Evolutionary conservation across 495 filamentous ascomycete species (phyloP), one percentile per base, ranked within the genome.

Genomic region (Cryomyces minteri): DNA sequence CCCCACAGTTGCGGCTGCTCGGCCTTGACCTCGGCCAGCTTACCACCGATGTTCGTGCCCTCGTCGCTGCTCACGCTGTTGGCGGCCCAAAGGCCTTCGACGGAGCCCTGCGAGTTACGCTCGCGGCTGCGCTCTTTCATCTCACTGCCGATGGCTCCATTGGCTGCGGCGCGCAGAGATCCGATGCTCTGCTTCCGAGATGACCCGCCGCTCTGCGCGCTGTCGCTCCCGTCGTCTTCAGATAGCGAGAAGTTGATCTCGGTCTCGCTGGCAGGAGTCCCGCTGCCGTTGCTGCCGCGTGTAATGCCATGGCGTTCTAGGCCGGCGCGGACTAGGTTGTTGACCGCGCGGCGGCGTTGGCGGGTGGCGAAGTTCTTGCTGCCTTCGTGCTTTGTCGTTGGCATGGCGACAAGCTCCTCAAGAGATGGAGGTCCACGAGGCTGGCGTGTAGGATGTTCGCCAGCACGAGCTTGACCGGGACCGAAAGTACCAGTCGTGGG

Each of bases 311-410:
- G 84, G 45, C 90, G 82, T 59, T 90, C 85, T 48, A 86, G 73
- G 12, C 88, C 86, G 46, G 88, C 88, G 51, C 84, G 83, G 42
- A 95, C 82, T 41, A 98, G 71, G 54, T 84, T 94, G 66, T 82
- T 79, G 39, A 98, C 77, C 11, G 92, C 92, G 53, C 80, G 82
- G 49, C 88, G 87, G 41, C 90, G 87, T 55, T 90, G 87, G 50
- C 88, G 88, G 32, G 85, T 80, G 14, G 84, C 80, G 62, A 99
- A 99, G 65, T 99, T 99, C 72, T 94, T 93, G 76, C 88, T 94
- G 33, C 92, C 90, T 55, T 94, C 88, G 51, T 90, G 79, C 64
- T 87, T 94, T 40, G 84, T 79, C 4, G 90, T 99, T 5, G 90
- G 90, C 62, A 86, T 88, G 29, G 79, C 76, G 48, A 79, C 72